phyloP scores from a whole-genome alignment of 2,329 filamentous ascomycete species.

The Ceratocystis cacaofunesta region DNA sequence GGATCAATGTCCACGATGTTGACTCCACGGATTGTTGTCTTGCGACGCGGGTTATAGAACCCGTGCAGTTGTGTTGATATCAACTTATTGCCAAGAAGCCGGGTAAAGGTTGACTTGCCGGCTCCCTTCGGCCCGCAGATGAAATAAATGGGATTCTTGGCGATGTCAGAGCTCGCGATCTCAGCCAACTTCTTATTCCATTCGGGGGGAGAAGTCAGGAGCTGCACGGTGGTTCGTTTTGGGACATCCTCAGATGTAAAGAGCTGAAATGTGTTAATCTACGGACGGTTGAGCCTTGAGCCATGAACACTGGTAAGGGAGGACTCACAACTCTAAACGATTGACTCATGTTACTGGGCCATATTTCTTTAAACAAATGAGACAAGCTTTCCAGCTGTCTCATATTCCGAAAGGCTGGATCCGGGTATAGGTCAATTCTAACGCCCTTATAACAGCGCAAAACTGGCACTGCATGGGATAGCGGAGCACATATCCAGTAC shows the following conservation, averaged over 20 bases:
- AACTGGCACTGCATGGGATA: constrained; percentile 55
- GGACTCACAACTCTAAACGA: constrained; percentile 37
- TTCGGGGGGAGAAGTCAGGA: constrained; percentile 40
- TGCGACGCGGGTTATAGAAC: constrained; percentile 18
- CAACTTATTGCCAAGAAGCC: constrained; percentile 50
- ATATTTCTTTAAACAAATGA: constrained; percentile 51
- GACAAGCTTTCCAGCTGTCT: constrained; percentile 44
- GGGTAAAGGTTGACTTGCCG: constrained; percentile 62
- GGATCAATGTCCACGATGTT: constrained; percentile 63
- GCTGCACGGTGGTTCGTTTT: constrained; percentile 35
- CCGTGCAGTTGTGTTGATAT: constrained; percentile 32
- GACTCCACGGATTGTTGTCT: constrained; percentile 23
- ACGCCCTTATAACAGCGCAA: constrained; percentile 39
- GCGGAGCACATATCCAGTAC: constrained; percentile 49
- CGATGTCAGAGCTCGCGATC: constrained; percentile 22
- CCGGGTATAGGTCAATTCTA: constrained; percentile 40
- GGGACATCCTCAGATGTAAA: constrained; percentile 39
- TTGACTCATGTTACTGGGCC: constrained; percentile 34
- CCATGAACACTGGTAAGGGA: neutral
- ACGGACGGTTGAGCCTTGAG: neutral
- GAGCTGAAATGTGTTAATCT: constrained; percentile 30
- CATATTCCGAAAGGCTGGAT: constrained; percentile 34
- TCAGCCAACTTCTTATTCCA: constrained; percentile 45
- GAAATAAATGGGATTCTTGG: constrained; percentile 32
- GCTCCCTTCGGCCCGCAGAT: constrained; percentile 57